Evolutionary conservation across 306 rosid genomes (phyloP), one percentile per base, ranked within the genome.

Genomic region (Glycine soja): DNA sequence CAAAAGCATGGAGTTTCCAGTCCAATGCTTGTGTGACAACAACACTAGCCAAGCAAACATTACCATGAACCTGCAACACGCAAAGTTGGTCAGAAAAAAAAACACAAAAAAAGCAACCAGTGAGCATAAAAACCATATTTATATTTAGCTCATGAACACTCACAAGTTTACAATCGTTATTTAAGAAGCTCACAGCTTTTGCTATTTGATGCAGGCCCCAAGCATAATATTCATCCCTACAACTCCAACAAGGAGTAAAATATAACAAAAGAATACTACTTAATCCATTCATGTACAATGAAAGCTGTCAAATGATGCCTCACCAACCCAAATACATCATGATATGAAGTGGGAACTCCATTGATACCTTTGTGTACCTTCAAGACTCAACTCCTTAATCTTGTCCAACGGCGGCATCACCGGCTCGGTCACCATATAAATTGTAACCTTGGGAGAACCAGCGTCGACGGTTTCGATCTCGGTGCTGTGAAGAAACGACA

Each of bases 1-100:
- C 98, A 83, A 96, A 92, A 52, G 97, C 98, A 78, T 96, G 99
- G 88, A 96, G 90, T 86, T 96, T 96, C 99, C 99, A 96, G 86
- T 96, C 99, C 91, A 93, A 88, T 46, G 98, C 92, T 88, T 84
- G 97, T 12, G 99, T 96, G 71, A 96, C 98, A 52, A 96, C 99
- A 80, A 96, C 98, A 87, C 98, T 92, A 79, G 92, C 93, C 86
- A 96, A 74, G 88, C 97, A 96, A 80, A 96, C 99, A 80, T 96
- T 93, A 70, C 91, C 93, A 84, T 96, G 98, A 87, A 96, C 93
- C 99, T 95, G 86, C 71, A 85, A 72, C 30, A 63, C 13, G 52
- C 68, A 83, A 83, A 81, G 80, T 57, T 50, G 46, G 83, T 82
- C 63, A 87, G 69, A 66, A 81, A 46, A 83, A 18, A 52, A 51